Evolutionary conservation across 805 yeast genomes (phyloP).

Genomic region (Jamesozyma gamospora): DNA sequence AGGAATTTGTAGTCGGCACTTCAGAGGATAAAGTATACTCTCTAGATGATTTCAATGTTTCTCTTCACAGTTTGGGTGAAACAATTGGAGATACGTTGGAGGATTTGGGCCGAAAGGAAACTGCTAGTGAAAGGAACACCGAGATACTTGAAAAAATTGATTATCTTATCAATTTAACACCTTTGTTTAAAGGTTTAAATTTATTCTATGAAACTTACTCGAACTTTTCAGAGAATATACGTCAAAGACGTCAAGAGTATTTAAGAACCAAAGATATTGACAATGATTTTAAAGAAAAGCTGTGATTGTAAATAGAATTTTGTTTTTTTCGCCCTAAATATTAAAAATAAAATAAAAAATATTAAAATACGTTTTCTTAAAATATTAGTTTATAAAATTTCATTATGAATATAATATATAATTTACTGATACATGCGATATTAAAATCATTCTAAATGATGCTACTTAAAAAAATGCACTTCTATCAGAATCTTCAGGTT

Average conservation of each 20-base stretch:
- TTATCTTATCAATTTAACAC: conserved; percentile 38
- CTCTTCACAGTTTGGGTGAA: conserved; percentile 37
- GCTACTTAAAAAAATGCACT: conserved; percentile 21
- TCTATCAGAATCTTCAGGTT: conserved; percentile 11
- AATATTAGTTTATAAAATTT: too few species aligned
- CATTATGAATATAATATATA: too few species aligned
- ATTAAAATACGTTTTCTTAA: too few species aligned
- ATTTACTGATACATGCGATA: too few species aligned
- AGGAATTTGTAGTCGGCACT: conserved; percentile 1
- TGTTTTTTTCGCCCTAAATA: neutral
- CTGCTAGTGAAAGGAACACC: conserved; percentile 19
- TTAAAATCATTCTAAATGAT: too few species aligned
- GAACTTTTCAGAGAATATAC: conserved; percentile 38
- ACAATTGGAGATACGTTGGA: conserved; percentile 36
- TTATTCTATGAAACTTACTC: conserved; percentile 42
- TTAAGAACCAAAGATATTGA: conserved; percentile 22
- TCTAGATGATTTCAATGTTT: conserved; percentile 27
- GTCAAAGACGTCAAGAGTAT: conserved; percentile 29
- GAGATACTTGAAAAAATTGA: conserved; percentile 37
- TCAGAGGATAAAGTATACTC: conserved; percentile 20
- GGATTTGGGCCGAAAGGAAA: conserved; percentile 20
- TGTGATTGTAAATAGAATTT: neutral
- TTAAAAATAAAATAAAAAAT: too few species aligned
- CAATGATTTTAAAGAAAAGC: conserved; percentile 9
- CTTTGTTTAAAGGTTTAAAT: conserved; percentile 44